These are phyloP conservation scores for Avicennia marina DNA, from an alignment of 257 asterid genomes.

Conservation along the genomic window DNA sequence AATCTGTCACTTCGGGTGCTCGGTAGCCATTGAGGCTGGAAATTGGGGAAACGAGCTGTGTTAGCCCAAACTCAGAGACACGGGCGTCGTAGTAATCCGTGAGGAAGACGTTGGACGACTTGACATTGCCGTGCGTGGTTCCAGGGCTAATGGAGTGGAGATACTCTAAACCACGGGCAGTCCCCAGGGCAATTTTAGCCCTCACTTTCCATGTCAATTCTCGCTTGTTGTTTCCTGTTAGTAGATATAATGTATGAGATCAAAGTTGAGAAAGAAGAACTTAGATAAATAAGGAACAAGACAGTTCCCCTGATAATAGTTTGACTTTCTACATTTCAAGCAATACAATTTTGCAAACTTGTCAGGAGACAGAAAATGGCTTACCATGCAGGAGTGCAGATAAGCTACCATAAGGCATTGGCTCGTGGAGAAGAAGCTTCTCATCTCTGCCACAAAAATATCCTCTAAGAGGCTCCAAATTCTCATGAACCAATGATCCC, in stretches of 20 bases:
- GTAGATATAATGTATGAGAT: background rate
- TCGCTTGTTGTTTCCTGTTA: slow-evolving; percentile 28
- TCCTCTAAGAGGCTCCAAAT: slow-evolving; percentile 50
- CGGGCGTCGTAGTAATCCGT: slow-evolving; percentile 27
- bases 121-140: slow-evolving; percentile 56
- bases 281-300: no score
- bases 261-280: no score
- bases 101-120: slow-evolving; percentile 55
- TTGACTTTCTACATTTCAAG: background rate
- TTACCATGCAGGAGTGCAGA: slow-evolving; percentile 44
- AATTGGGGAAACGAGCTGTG: slow-evolving; percentile 33
- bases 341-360: background rate
- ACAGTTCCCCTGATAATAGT: no score
- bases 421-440: slow-evolving; percentile 50
- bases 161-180: slow-evolving; percentile 39
- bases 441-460: slow-evolving; percentile 58
- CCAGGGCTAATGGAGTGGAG: slow-evolving; percentile 40
- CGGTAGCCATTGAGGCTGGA: slow-evolving; percentile 31
- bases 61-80: slow-evolving; percentile 39
- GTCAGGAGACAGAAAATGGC: no score
- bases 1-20: slow-evolving; percentile 49
- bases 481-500: slow-evolving; percentile 42
- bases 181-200: slow-evolving; percentile 33
- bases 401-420: slow-evolving; percentile 44
- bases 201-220: slow-evolving; percentile 36